Base-by-base conservation (phyloP, 1,139 yeast species). In the Fermentozyma sake region DNA sequence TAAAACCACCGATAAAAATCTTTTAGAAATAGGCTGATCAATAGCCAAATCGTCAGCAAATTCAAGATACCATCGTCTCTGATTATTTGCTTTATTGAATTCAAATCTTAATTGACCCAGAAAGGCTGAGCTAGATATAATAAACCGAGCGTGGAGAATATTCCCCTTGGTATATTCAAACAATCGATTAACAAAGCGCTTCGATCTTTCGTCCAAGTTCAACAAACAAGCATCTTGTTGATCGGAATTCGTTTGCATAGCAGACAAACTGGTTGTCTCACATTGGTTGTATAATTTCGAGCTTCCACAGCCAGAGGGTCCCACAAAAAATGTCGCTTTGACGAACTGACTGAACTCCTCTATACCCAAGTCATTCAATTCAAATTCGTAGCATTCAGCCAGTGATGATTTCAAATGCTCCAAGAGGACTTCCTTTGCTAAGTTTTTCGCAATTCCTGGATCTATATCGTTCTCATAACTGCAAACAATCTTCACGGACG, bases 401-500 rank as follows among this genome's bases (percentile, higher is more conserved):
- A 28, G 6, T 35, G 32, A 10, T 21, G 18, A 14, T 6, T 14
- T 18, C n/a, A 18, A 3, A 10, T 12, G 16, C 18, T 17, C 4
- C 18, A 17, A 3, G 13, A 14, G n/a, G 6, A 9, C 12, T 3
- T 18, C 22, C 10, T 16, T 19, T 11, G 20, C 22, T 20, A 38
- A 16, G 14, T 34, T 22, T 12, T 29, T 6, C 7, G 11, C 7
- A 7, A 9, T 4, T 11, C 6, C 14, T 4, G 22, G 5, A 4
- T 13, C 18, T 1, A 21, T 11, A 6, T 32, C 32, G n/a, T 30
- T 35, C 6, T 32, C 20, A 19, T 34, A 38, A 2, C 36, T 28
- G 8, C 49, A 50, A 12, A 43, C 45, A 5, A 44, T 34, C 35
- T 39, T 52, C 22, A 42, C 44, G 37, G 37, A 48, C 3, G 37